Evolutionary conservation across 1,284 basidiomycete genomes (phyloP).

Genomic region (Ceratobasidium sp.): DNA sequence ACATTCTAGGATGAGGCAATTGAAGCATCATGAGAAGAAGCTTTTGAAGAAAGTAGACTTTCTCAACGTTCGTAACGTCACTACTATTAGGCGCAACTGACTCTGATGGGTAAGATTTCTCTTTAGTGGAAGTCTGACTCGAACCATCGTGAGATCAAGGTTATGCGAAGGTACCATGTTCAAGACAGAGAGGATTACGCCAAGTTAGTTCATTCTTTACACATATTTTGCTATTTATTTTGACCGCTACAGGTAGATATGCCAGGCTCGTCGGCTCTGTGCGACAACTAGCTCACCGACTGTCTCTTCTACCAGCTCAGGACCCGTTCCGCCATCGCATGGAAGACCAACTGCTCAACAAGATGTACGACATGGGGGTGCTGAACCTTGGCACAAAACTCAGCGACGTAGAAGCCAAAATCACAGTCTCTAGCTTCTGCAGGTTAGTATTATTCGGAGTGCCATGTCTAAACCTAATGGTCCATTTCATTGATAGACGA

Average conservation of each 20-base stretch:
- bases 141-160: slow-evolving; percentile 89
- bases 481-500: slow-evolving; percentile 54
- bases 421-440: slow-evolving; percentile 96
- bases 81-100: neutral
- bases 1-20: slow-evolving; percentile 73
- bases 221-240: slow-evolving; percentile 8
- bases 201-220: slow-evolving; percentile 65
- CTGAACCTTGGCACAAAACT: slow-evolving; percentile 85
- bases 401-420: slow-evolving; percentile 92
- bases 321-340: slow-evolving; percentile 90
- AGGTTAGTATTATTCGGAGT: slow-evolving; percentile 55
- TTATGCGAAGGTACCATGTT: slow-evolving; percentile 96
- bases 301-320: slow-evolving; percentile 88
- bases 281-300: slow-evolving; percentile 84
- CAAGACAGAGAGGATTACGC: slow-evolving; percentile 96
- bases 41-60: slow-evolving; percentile 96
- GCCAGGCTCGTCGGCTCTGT: slow-evolving; percentile 94
- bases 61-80: slow-evolving; percentile 72
- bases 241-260: slow-evolving; percentile 66
- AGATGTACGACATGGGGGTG: slow-evolving; percentile 98
- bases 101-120: neutral
- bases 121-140: slow-evolving; percentile 96
- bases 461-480: neutral
- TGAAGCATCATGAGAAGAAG: slow-evolving; percentile 95
- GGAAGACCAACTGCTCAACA: slow-evolving; percentile 89